These are phyloP conservation scores for Polygonum aviculare DNA, from an alignment of 148 eudicot genomes.

Conservation along the genomic window DNA sequence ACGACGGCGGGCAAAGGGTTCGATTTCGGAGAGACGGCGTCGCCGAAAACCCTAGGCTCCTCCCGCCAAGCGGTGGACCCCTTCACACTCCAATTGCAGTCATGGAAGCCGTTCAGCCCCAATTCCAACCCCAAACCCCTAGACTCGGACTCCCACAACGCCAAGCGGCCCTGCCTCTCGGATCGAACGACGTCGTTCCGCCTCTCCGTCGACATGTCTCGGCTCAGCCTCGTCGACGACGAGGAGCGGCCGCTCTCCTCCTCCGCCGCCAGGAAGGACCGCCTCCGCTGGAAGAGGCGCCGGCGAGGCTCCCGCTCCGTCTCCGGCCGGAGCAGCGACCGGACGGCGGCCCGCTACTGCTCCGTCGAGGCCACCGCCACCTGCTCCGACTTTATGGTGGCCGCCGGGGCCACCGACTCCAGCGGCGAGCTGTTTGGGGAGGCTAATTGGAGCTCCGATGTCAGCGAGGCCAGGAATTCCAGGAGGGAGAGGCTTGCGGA, in stretches of 20 bases:
- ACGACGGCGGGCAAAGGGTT: not conserved
- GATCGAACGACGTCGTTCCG: constrained; percentile 53
- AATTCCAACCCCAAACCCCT: constrained; percentile 45
- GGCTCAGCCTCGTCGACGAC: constrained; percentile 63
- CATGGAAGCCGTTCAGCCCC: constrained; percentile 59
- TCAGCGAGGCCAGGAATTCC: constrained; percentile 48
- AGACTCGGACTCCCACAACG: constrained; percentile 33
- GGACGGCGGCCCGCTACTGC: constrained; percentile 60
- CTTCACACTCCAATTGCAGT: constrained; percentile 46
- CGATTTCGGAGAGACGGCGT: constrained; percentile 24
- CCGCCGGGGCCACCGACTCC: constrained; percentile 69
- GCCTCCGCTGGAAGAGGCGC: constrained; percentile 45
- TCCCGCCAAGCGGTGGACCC: constrained; percentile 56
- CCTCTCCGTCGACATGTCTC: constrained; percentile 58
- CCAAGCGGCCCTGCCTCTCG: constrained; percentile 67
- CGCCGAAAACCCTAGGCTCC: constrained; percentile 29
- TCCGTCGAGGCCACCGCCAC: constrained; percentile 61
- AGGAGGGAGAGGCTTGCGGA: constrained; percentile 32
- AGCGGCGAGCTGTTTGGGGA: constrained; percentile 70
- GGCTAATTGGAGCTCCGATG: constrained; percentile 51
- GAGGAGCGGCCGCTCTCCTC: constrained; percentile 12
- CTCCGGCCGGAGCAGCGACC: constrained; percentile 66
- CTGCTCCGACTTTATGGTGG: constrained; percentile 75
- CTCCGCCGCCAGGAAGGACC: constrained; percentile 19
- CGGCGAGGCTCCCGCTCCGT: constrained; percentile 64